Conservation (phyloP, 2,329 filamentous ascomycete species). For the Colletotrichum sidae region DNA sequence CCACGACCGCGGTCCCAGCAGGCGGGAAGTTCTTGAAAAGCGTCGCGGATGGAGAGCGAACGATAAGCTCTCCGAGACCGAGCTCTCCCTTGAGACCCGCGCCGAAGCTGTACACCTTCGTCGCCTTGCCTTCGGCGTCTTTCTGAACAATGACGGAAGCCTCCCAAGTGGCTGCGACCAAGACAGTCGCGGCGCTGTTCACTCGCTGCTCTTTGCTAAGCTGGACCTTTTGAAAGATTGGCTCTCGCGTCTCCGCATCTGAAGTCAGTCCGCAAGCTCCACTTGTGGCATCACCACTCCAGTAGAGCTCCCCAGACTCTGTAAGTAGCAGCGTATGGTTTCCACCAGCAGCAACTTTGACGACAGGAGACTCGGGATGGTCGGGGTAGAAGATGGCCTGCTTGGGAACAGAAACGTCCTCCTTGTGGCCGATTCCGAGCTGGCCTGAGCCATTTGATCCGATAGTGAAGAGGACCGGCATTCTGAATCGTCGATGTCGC, state of each 20-base stretch:
- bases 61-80: constrained; percentile 67
- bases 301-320: constrained; percentile 69
- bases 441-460: constrained; percentile 85
- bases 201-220: constrained; percentile 46
- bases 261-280: constrained; percentile 64
- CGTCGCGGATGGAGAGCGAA: constrained; percentile 60
- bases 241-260: constrained; percentile 43
- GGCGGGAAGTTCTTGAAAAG: constrained; percentile 74
- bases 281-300: constrained; percentile 69
- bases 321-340: constrained; percentile 86
- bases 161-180: constrained; percentile 82
- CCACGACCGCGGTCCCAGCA: constrained; percentile 64
- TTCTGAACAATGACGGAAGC: constrained; percentile 71
- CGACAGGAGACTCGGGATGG: constrained; percentile 47
- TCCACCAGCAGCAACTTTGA: constrained; percentile 73
- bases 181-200: constrained; percentile 45
- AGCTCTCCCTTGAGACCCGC: constrained; percentile 78
- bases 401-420: constrained; percentile 77
- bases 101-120: constrained; percentile 72
- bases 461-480: constrained; percentile 73
- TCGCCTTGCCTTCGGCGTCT: constrained; percentile 56
- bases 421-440: constrained; percentile 76
- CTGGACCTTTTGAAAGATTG: constrained; percentile 54
- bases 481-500: constrained; percentile 39
- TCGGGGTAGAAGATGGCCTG: constrained; percentile 66